Percentiles rank a stretch among this genome's conserved stretches.
Conservation (phyloP, 345 rosid species). For the Cardamine resedifolia region DNA sequence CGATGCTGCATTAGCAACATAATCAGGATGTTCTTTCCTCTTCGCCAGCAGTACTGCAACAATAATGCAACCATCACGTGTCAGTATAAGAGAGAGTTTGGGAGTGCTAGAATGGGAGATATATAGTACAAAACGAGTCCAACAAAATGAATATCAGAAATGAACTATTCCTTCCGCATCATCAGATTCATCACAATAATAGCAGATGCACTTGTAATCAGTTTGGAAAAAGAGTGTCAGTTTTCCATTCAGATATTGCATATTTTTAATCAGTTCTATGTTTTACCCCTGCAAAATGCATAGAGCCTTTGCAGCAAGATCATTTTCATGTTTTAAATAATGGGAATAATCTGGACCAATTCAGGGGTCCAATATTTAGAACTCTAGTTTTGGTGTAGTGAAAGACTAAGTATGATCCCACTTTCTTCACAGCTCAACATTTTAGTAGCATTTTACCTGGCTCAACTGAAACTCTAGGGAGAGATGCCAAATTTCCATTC, state of each 20-base stretch:
- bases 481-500: conserved; percentile 14
- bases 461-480: conserved; percentile 26
- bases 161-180: not conserved
- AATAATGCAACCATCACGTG: conserved; percentile 30
- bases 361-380: not conserved
- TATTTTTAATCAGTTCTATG: not conserved
- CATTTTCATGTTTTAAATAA: not conserved
- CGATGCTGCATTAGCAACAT: conserved; percentile 35
- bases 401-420: conserved; percentile 6
- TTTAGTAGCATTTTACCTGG: conserved; percentile 41
- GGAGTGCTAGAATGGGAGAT: not conserved
- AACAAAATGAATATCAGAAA: not conserved
- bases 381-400: not conserved
- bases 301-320: conserved; percentile 3
- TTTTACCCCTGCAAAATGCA: not conserved
- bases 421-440: conserved; percentile 6
- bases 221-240: not conserved
- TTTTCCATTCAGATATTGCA: not conserved
- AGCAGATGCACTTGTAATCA: conserved; percentile 10
- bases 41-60: conserved; percentile 48
- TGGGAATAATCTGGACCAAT: conserved; percentile 4
- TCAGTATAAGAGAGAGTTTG: conserved; percentile 6
- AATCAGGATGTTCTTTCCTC: conserved; percentile 54
- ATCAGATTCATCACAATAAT: conserved; percentile 20
- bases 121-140: conserved; percentile 1